Evolutionary conservation across 2,329 filamentous ascomycete species (phyloP).

Genomic region (Cercospora janseana): DNA sequence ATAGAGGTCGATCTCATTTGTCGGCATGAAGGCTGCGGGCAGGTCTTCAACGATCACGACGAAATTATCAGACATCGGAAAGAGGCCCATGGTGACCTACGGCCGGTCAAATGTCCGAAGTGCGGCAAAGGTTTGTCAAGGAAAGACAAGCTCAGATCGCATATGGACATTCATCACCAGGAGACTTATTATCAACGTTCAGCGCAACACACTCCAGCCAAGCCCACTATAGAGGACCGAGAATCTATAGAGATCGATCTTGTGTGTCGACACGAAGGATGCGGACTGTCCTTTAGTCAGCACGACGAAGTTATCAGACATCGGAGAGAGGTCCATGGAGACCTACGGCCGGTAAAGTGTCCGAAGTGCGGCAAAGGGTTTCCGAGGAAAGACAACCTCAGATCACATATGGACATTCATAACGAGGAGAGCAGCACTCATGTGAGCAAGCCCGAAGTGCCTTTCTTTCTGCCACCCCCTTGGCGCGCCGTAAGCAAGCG

Average conservation of each 20-base stretch:
- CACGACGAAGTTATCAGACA: background rate
- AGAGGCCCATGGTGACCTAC: background rate
- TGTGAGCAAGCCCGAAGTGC: too few species aligned
- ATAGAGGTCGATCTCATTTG: background rate
- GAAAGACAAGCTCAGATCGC: constrained; percentile 4
- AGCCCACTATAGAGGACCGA: too few species aligned
- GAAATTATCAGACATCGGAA: background rate
- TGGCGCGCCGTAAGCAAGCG: too few species aligned
- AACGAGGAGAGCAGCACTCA: too few species aligned
- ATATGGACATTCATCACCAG: background rate
- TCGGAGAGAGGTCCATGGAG: background rate
- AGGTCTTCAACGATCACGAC: background rate
- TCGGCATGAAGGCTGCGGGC: background rate
- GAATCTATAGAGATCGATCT: background rate
- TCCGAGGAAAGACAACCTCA: constrained; percentile 6
- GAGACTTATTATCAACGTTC: too few species aligned
- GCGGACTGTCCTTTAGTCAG: background rate
- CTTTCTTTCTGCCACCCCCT: too few species aligned
- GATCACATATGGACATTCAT: background rate
- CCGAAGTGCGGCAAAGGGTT: constrained; percentile 6
- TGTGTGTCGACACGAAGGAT: background rate
- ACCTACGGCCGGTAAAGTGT: background rate
- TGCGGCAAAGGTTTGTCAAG: constrained; percentile 10
- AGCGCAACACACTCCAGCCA: too few species aligned
- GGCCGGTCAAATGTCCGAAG: background rate